phyloP scores from a whole-genome alignment of 139 green algal species.

The Ettlia oleoabundans region DNA sequence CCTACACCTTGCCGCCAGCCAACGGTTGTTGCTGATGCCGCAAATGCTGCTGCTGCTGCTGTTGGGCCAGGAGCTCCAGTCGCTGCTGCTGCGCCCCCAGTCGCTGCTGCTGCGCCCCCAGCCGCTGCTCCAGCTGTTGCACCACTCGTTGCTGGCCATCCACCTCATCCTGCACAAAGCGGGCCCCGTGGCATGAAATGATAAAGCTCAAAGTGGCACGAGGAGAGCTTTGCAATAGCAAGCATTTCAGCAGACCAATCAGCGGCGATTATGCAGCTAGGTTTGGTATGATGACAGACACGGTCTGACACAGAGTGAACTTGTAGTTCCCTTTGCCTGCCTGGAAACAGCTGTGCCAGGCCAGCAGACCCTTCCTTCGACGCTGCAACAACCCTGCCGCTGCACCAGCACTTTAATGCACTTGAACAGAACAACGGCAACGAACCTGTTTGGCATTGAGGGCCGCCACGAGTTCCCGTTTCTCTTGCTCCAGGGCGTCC shows the following conservation, averaged over 20 bases:
- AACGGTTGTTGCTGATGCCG: not conserved
- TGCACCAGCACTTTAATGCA: not conserved
- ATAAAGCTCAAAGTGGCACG: not conserved
- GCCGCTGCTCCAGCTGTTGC: constrained; percentile 2
- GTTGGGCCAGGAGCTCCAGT: not conserved
- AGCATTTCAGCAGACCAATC: not conserved
- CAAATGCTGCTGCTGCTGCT: not conserved
- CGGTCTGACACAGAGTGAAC: too few species aligned
- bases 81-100: not conserved
- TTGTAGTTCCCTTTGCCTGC: too few species aligned
- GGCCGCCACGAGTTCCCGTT: constrained; percentile 18
- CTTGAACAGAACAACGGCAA: not conserved
- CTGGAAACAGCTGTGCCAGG: not conserved
- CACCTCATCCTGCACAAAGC: constrained; percentile 15
- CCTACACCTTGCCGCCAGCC: too few species aligned
- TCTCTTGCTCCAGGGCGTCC: constrained; percentile 22
- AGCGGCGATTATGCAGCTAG: not conserved
- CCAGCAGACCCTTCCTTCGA: too few species aligned
- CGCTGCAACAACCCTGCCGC: not conserved
- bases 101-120: not conserved
- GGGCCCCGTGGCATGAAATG: too few species aligned
- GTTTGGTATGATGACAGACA: too few species aligned
- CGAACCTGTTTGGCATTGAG: constrained; percentile 30
- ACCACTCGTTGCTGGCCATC: not conserved
- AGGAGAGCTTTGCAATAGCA: not conserved